Base-by-base conservation (phyloP, 2,329 filamentous ascomycete genomes). In the Aspergillus ustus region DNA sequence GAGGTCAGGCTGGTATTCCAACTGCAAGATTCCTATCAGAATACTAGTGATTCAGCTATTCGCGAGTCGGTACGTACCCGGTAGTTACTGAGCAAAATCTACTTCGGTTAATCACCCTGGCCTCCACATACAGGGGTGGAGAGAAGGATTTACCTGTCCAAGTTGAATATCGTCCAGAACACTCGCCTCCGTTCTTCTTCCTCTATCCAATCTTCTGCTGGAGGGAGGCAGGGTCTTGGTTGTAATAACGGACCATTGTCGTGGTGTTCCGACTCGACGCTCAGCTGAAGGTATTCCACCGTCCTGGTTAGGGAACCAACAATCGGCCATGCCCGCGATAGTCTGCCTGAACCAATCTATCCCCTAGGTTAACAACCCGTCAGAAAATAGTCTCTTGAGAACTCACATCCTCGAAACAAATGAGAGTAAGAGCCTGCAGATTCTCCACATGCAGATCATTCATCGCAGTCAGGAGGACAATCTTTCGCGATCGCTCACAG, bases 151-250 rank as follows among this genome's bases (percentile, higher is more conserved):
- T 40, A 15, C 34, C 34, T 40, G 40, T 81, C 78, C 60, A 70
- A 69, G 69, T 66, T 73, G 76, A 71, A 82, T 2, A 79, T 71
- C 11, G 73, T 78, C 77, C 78, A 80, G 58, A 80, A 81, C 3
- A 81, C 73, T 0, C 78, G 67, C 2, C 79, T 67, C 7, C 78
- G 65, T 59, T 79, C 77, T 62, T 80, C 79, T 2, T 69, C 67
- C 46, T 77, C 77, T 1, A 67, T 72, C 77, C 77, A 78, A 62
- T 63, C 67, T 3, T 40, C 9, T 15, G 29, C 69, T 63, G 1
- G 78, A 44, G 34, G 68, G 57, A 19, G 70, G 66, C 1, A 80
- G 58, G 56, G 68, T 66, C 17, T 67, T 50, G 50, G 56, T 22
- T 58, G 56, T 4, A 58, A n/a, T 17, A 58, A 20, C 2, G 48